phyloP scores from a whole-genome alignment of 2,329 filamentous ascomycete species.

The Claviceps sorghi region DNA sequence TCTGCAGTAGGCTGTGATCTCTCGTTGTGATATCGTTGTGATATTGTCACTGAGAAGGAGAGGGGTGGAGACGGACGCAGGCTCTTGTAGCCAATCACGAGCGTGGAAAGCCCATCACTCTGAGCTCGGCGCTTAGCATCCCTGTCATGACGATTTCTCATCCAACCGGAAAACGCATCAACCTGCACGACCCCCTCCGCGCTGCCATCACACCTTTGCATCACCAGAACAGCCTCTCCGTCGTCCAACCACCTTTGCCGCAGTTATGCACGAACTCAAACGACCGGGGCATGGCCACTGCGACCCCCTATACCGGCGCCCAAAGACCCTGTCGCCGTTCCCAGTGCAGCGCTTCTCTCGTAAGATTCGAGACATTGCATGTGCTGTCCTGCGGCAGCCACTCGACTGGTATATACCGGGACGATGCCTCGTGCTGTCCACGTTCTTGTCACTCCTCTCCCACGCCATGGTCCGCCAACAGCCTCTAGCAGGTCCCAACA shows the following conservation, averaged over 20 bases:
- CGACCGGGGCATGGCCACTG: not conserved
- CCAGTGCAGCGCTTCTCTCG: not conserved
- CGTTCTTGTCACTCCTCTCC: constrained; percentile 30
- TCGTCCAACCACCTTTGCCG: not conserved
- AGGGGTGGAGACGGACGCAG: not conserved
- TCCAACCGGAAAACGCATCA: constrained; percentile 26
- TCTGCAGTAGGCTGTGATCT: not conserved
- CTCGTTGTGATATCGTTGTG: not conserved
- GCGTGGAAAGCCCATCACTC: constrained; percentile 3
- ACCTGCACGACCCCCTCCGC: constrained; percentile 5
- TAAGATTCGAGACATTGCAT: constrained; percentile 21
- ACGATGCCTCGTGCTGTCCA: constrained; percentile 24
- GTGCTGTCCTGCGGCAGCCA: constrained; percentile 34
- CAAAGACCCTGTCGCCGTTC: too few relatives aligned
- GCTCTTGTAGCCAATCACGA: constrained; percentile 3
- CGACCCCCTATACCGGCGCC: constrained; percentile 4
- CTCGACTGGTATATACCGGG: constrained; percentile 36
- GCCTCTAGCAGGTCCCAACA: constrained; percentile 29
- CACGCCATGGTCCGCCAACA: constrained; percentile 34
- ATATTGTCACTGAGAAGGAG: not conserved
- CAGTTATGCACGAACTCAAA: constrained; percentile 1
- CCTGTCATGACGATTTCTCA: constrained; percentile 15
- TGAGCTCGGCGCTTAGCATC: constrained; percentile 24
- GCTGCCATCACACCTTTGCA: constrained; percentile 3
- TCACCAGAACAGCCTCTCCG: not conserved